Evolutionary conservation across 1,284 basidiomycete genomes (phyloP), one percentile per base, ranked within the genome.

Genomic region (Wallemia mellicola): DNA sequence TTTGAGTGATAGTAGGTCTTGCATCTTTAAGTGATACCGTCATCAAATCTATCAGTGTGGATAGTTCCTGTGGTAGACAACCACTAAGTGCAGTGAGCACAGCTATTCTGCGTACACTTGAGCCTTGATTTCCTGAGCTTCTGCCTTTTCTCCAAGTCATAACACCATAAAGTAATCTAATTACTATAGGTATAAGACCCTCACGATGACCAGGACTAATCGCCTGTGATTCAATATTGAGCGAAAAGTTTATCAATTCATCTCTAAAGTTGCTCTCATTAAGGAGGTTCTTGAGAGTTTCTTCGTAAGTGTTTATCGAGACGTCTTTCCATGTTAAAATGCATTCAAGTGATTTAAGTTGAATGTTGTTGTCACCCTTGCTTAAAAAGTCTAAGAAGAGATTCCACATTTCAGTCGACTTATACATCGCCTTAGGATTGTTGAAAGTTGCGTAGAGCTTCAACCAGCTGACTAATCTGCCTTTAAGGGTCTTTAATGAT

Each of bases 211-310:
- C 71, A 0, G 72, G 67, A 33, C 83, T 78, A 57, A 92, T 75
- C 2, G 71, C 67, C 17, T 75, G 75, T 7, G 66, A 67, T 27
- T 71, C 68, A 17, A 64, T 62, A 7, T 73, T 71, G 9, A 89
- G 70, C 64, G 83, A 75, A 54, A 96, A 75, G 22, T 79, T 75
- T 0, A 81, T 76, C 2, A 99, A 76, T 64, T 85, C 81, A 65
- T 98, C 94, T 25, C 92, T 74, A 79, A 91, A 94, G 62, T 83
- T 75, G 17, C 80, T 81, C 57, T 87, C 82, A 62, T 95, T 88
- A 30, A 99, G 74, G 7, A 98, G 72, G 19, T 74, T 74, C 26
- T 74, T 75, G 24, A 96, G 71, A 19, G 75, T 76, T 22, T 83
- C 79, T 61, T 81, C 77, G 64, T 86, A 81, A 0, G 79, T 73